Percentiles rank a stretch among this genome's conserved stretches.
Evolutionary conservation across 2,329 filamentous ascomycete genomes (phyloP).

Genomic region (Emmonsia crescens): DNA sequence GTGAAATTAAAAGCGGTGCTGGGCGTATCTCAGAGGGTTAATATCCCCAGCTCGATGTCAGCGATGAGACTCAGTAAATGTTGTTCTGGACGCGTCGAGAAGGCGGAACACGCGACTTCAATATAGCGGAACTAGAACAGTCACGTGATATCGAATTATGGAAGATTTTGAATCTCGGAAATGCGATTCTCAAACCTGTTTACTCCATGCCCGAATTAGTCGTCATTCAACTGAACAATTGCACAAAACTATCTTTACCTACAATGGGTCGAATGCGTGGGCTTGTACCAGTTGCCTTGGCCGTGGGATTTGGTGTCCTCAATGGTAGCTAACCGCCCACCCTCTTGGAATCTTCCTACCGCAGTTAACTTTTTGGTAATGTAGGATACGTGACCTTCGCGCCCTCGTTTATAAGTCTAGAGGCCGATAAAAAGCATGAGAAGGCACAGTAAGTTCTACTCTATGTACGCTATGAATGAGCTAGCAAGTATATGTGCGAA

Average conservation of each 20-base stretch:
- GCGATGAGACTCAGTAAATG: neutral
- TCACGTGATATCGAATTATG: neutral
- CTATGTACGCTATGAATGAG: neutral
- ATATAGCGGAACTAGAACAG: no score
- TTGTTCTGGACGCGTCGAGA: neutral
- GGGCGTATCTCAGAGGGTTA: neutral
- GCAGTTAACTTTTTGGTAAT: conserved; percentile 1
- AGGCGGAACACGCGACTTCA: neutral
- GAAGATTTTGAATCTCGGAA: neutral
- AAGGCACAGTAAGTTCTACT: conserved; percentile 9
- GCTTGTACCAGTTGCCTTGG: conserved; percentile 27
- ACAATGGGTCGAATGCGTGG: conserved; percentile 26
- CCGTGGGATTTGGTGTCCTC: conserved; percentile 31
- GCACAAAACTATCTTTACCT: conserved; percentile 1
- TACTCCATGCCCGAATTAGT: neutral
- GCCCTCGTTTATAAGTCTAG: conserved; percentile 28
- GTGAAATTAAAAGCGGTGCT: neutral
- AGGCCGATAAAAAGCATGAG: conserved; percentile 21
- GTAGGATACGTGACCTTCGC: conserved; percentile 36
- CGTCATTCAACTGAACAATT: neutral
- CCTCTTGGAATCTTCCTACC: neutral
- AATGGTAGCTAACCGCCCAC: conserved; percentile 20
- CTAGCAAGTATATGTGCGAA: neutral
- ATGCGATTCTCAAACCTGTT: neutral
- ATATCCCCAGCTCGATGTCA: neutral